Evolutionary conservation across 805 yeast species (phyloP), one percentile per base, ranked within the genome.

Genomic region (Lipomyces sp.): DNA sequence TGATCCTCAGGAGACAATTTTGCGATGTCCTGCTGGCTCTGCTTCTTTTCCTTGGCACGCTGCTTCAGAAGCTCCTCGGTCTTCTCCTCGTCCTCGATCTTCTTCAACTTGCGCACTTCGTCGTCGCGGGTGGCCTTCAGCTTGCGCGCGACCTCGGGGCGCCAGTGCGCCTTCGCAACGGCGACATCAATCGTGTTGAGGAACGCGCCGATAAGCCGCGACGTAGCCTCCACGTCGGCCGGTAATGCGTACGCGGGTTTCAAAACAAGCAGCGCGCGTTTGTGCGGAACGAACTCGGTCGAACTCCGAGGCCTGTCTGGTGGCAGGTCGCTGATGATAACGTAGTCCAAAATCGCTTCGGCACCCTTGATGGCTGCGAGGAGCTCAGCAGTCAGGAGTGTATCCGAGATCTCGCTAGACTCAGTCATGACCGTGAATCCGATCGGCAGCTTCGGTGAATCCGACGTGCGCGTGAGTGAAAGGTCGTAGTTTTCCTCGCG

Each of bases 351-450:
- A 53, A 79, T 70, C 24, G 71, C 72, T 26, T 77, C 63, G 39
- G 70, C 72, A 13, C 62, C 57, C 26, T 71, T 69, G 46, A 83
- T 65, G 41, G 75, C 74, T n/a, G 65, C 72, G 58, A 63, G 59
- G 16, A 73, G 59, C 54, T 76, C 78, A 24, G 72, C 70, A n/a
- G 47, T 47, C 59, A 77, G 74, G 45, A 86, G 70, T 51, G 79
- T 71, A 4, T 81, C 87, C 59, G 83, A 88, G 71, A 86, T 75
- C 67, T 91, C 98, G 55, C 82, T 76, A 50, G 80, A 80, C 74
- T 93, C 99, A 61, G 85, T 75, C 98, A 93, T 90, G 71, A 80
- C 87, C 24, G 87, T 95, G 64, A 77, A 86, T 57, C 84, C 80
- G 39, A 70, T 61, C 32, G 96, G 95, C 61, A 91, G 73, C 24